These are phyloP conservation scores for Exserohilum rostratum DNA, from an alignment of 2,329 filamentous ascomycete species.

Conservation along the genomic window DNA sequence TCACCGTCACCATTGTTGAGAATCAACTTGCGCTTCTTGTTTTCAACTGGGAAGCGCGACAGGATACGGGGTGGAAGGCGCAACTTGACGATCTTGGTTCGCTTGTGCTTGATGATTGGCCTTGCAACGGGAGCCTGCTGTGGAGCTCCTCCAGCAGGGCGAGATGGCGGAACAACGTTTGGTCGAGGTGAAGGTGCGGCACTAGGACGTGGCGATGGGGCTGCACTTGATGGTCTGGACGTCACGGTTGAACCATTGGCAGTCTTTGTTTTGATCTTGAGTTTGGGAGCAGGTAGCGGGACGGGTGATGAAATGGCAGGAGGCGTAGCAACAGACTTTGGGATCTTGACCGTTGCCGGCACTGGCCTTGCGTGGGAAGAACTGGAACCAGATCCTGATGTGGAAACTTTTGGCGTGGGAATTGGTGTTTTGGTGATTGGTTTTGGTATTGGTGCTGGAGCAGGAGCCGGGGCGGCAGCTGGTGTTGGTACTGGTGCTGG, in stretches of 20 bases:
- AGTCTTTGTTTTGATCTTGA: conserved; percentile 37
- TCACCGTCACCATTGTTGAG: conserved; percentile 20
- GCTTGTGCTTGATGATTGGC: conserved; percentile 25
- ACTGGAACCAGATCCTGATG: conserved; percentile 8
- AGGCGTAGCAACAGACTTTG: conserved; percentile 24
- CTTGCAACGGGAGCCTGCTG: conserved; percentile 9
- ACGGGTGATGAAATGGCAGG: conserved; percentile 34
- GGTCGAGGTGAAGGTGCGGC: conserved; percentile 21
- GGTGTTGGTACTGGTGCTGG: neutral
- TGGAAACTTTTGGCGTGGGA: conserved; percentile 13
- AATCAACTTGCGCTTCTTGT: conserved; percentile 32
- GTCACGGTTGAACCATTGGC: conserved; percentile 16
- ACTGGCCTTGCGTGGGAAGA: conserved; percentile 13
- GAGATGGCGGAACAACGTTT: conserved; percentile 8
- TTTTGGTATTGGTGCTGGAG: neutral
- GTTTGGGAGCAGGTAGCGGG: conserved; percentile 31
- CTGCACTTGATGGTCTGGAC: conserved; percentile 17
- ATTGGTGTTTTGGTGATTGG: conserved; percentile 10
- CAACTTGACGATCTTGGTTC: conserved; percentile 36
- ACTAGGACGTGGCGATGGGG: conserved; percentile 22
- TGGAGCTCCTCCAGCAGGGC: conserved; percentile 5
- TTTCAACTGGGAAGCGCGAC: conserved; percentile 18
- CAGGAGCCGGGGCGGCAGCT: conserved; percentile 7
- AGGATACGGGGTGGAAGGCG: conserved; percentile 24
- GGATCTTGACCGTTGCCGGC: conserved; percentile 22